Percentiles rank a stretch among this genome's conserved stretches.
Conservation (phyloP, 2,329 filamentous ascomycete species). For the Tympanopsis confertula region DNA sequence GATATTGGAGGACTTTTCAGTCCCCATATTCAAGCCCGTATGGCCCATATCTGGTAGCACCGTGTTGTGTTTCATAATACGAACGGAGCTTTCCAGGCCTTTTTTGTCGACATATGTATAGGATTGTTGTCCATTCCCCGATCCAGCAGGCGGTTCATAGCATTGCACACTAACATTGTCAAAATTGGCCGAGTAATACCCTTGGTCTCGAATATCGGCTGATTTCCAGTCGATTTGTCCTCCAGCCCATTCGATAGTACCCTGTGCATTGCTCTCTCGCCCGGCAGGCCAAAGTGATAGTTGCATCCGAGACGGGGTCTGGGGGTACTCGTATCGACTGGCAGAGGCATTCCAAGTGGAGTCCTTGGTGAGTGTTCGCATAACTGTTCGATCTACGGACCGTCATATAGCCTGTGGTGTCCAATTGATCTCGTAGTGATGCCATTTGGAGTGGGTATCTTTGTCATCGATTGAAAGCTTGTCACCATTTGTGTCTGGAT, state of each 20-base stretch:
- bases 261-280: constrained; percentile 62
- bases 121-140: constrained; percentile 47
- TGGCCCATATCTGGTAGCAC: constrained; percentile 68
- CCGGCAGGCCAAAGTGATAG: constrained; percentile 95
- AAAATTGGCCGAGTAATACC: constrained; percentile 81
- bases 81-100: constrained; percentile 66
- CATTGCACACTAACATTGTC: constrained; percentile 72
- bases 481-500: not conserved
- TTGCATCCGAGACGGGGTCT: constrained; percentile 82
- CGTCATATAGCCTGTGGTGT: constrained; percentile 75
- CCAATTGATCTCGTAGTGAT: constrained; percentile 92
- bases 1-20: too few species aligned
- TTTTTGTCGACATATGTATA: constrained; percentile 62
- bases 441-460: constrained; percentile 67
- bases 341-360: constrained; percentile 79
- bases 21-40: too few species aligned
- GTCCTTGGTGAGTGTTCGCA: constrained; percentile 62
- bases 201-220: constrained; percentile 66
- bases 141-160: constrained; percentile 63
- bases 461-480: constrained; percentile 11
- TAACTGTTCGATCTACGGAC: constrained; percentile 70
- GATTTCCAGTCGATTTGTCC: constrained; percentile 80
- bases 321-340: constrained; percentile 77
- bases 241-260: constrained; percentile 85
- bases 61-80: constrained; percentile 64